Percentiles rank a stretch among this genome's conserved stretches.
Conservation (phyloP, 495 filamentous ascomycete species). For the Xylaria intraflava region DNA sequence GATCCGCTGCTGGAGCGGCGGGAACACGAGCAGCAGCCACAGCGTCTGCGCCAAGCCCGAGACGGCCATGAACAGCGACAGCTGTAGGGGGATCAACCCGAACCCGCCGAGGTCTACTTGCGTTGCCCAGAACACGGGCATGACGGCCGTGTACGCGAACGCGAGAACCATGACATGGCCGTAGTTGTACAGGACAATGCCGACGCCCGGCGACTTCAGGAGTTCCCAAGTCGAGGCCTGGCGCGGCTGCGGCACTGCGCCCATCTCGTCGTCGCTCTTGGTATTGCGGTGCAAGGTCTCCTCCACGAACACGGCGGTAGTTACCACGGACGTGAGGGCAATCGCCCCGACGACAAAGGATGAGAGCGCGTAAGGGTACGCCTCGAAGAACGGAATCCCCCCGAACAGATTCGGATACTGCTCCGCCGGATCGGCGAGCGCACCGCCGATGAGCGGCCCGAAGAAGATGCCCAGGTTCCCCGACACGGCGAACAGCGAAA, state of each 20-base stretch:
- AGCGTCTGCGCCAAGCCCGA: conserved; percentile 53
- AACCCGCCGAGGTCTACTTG: conserved; percentile 50
- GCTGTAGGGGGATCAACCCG: conserved; percentile 51
- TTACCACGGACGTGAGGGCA: conserved; percentile 42
- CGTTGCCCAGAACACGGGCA: conserved; percentile 59
- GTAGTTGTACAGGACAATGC: conserved; percentile 54
- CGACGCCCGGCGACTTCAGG: conserved; percentile 54
- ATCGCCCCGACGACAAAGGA: conserved; percentile 48
- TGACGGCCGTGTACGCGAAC: conserved; percentile 56
- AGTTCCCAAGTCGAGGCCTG: conserved; percentile 47
- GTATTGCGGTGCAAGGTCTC: conserved; percentile 40
- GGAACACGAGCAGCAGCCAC: conserved; percentile 61
- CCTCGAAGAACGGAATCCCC: conserved; percentile 46
- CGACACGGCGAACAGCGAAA: conserved; percentile 65
- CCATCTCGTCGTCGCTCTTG: conserved; percentile 20
- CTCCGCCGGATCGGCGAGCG: conserved; percentile 52
- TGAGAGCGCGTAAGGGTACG: conserved; percentile 60
- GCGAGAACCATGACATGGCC: conserved; percentile 56
- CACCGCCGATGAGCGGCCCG: conserved; percentile 59
- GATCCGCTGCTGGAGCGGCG: conserved; percentile 48
- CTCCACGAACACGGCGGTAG: conserved; percentile 45
- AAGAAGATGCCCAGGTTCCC: conserved; percentile 64
- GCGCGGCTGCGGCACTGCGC: conserved; percentile 15
- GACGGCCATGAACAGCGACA: conserved; percentile 53
- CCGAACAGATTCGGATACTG: conserved; percentile 53